Conservation (phyloP, 2,329 filamentous ascomycete species). For the Moelleriella libera region DNA sequence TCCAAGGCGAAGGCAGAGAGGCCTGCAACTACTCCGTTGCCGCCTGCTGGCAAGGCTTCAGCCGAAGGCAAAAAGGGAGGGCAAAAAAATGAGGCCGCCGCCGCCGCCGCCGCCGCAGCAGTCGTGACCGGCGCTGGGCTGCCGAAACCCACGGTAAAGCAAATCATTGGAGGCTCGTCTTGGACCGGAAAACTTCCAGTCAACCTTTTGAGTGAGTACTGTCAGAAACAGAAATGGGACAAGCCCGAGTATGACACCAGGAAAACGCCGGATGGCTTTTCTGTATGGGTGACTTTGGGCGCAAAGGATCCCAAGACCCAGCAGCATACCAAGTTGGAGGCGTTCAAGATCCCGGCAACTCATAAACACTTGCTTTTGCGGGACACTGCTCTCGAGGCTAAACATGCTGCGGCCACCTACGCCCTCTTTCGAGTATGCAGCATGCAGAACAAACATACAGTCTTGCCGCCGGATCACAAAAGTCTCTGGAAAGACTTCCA, state of each 20-base stretch:
- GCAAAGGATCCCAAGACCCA: constrained; percentile 69
- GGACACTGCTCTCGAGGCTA: constrained; percentile 74
- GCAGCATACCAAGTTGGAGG: constrained; percentile 58
- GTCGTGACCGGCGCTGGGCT: constrained; percentile 25
- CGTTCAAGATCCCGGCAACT: constrained; percentile 65
- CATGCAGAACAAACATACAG: constrained; percentile 92
- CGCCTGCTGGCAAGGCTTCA: constrained; percentile 37
- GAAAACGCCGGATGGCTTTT: constrained; percentile 59
- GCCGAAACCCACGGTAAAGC: constrained; percentile 52
- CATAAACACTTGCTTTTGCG: constrained; percentile 65
- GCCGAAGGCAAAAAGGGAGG: constrained; percentile 25
- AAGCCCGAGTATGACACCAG: constrained; percentile 81
- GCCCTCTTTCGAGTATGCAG: constrained; percentile 83
- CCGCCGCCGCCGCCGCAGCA: constrained; percentile 10
- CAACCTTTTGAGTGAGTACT: constrained; percentile 86
- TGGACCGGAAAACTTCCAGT: constrained; percentile 97
- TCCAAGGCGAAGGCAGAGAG: constrained; percentile 34
- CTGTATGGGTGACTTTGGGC: constrained; percentile 69
- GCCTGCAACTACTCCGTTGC: constrained; percentile 15
- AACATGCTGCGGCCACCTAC: constrained; percentile 87
- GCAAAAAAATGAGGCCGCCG: constrained; percentile 15
- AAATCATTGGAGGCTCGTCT: constrained; percentile 83
- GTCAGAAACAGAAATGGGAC: constrained; percentile 91
- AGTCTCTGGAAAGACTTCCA: constrained; percentile 87
- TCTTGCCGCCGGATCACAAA: constrained; percentile 80